Evolutionary conservation across 179 eudicot genomes (phyloP), one percentile per base, ranked within the genome.

Genomic region (Beta macrorhiza): DNA sequence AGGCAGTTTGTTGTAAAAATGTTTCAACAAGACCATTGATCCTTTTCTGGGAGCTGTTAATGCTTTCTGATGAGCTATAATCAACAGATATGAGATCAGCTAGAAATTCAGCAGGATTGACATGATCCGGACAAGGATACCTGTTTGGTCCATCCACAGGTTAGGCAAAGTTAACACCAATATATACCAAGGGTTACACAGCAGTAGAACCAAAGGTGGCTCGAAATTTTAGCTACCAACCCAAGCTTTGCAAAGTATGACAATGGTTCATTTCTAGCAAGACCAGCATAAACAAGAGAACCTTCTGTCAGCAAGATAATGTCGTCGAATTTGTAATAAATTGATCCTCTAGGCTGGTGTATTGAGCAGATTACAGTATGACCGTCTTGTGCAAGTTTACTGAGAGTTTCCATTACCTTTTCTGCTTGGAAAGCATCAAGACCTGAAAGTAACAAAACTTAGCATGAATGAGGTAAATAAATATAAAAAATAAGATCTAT

Each of bases 401-500:
- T 80, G 77, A 96, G 92, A 22, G 98, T 96, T 91, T 94, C 99
- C 98, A 96, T 94, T 74, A 96, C 99, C 85, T 94, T 92, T 83
- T 94, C 99, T 72, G 99, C 97, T 87, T 96, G 99, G 87, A 96
- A 96, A 55, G 99, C 99, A 86, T 96, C 99, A 82, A 96, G 97
- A 83, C 99, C 99, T 96, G 89, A 82, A 86, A 89, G 78, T 29
- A 80, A 56, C 53, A 79, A 47, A 72, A 19, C 73, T 68, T 47
- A 64, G 77, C 44, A 61, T 20, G 32, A 73, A 65, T 2, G 47
- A 74, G 63, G 16, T 32, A 16, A 6, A 53, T 45, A 25, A 58
- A 58, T 0, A 76, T 4, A 58, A n/a, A 53, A 77, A 7, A 42
- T 11, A 12, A 25, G 4, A 15, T 19, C 22, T 73, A 29, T 2